These are phyloP conservation scores for Filosporella fistucella DNA, from an alignment of 495 filamentous ascomycete species.

Conservation along the genomic window DNA sequence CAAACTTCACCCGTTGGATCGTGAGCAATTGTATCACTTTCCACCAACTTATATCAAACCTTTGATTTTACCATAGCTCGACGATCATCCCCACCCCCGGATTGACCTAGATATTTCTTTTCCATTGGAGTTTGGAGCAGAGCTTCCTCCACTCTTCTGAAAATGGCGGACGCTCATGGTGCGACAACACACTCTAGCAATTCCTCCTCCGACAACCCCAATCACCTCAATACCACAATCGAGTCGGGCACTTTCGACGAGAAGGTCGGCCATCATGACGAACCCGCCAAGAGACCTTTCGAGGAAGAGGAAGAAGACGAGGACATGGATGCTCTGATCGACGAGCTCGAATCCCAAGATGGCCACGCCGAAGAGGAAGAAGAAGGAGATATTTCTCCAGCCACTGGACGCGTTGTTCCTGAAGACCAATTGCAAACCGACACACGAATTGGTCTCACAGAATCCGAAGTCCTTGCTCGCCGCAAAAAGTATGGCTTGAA, in stretches of 20 bases:
- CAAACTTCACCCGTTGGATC: no score
- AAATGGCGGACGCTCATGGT: constrained; percentile 44
- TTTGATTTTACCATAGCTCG: no score
- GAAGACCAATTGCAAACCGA: constrained; percentile 70
- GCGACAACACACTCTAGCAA: constrained; percentile 12
- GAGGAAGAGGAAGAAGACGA: constrained; percentile 63
- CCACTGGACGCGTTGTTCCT: constrained; percentile 46
- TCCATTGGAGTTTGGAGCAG: constrained; percentile 8
- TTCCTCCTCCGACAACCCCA: constrained; percentile 10
- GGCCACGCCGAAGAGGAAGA: constrained; percentile 55
- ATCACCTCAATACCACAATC: constrained; percentile 44
- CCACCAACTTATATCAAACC: no score
- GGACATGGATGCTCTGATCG: constrained; percentile 77
- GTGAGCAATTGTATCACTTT: no score
- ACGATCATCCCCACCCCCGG: no score
- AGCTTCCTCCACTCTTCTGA: constrained; percentile 18
- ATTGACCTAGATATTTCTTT: not conserved
- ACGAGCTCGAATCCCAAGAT: constrained; percentile 76
- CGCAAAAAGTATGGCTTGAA: constrained; percentile 82
- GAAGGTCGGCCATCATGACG: constrained; percentile 29
- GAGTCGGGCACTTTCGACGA: constrained; percentile 53
- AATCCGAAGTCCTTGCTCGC: constrained; percentile 60
- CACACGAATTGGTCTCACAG: constrained; percentile 63
- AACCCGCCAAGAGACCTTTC: not conserved
- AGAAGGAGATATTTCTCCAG: constrained; percentile 38